Percentiles rank a stretch among this genome's conserved stretches.
Evolutionary conservation across 148 eudicot species (phyloP).

Genomic region (Nepenthes mirabilis): DNA sequence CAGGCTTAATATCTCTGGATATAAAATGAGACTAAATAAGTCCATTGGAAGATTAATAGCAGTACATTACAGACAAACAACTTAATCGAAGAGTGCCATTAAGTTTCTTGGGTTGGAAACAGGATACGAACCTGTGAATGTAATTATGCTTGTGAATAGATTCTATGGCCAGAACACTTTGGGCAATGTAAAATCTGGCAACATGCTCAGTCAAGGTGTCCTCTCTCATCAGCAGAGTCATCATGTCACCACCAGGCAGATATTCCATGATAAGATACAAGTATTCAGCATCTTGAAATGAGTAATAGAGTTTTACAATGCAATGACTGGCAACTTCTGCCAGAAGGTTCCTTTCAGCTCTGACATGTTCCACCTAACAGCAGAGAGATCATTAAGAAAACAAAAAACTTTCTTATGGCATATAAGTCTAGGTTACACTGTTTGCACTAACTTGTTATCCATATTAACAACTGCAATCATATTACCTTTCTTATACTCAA

Average conservation of each 20-base stretch:
- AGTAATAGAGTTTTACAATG: constrained; percentile 85
- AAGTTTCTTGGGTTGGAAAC: neutral
- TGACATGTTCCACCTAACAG: constrained; percentile 84
- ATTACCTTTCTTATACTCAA: too few relatives aligned
- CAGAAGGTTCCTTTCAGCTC: constrained; percentile 89
- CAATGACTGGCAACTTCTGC: constrained; percentile 97
- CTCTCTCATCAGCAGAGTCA: constrained; percentile 93
- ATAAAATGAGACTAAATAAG: constrained; percentile 3
- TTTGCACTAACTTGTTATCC: too few relatives aligned
- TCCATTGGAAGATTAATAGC: neutral
- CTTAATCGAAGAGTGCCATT: neutral
- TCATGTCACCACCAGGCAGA: constrained; percentile 95
- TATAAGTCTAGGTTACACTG: too few relatives aligned
- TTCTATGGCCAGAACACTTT: constrained; percentile 89
- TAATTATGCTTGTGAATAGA: constrained; percentile 93
- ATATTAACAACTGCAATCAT: too few relatives aligned
- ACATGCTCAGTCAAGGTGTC: constrained; percentile 76
- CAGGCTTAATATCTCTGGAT: constrained; percentile 90
- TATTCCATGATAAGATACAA: constrained; percentile 89
- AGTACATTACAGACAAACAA: neutral
- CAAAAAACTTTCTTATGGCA: neutral
- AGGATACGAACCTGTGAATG: constrained; percentile 66
- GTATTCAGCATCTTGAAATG: constrained; percentile 91
- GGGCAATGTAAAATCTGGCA: constrained; percentile 90
- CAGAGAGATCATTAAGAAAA: constrained; percentile 8